These are phyloP conservation scores for Cantharellus cinnabarinus DNA, from an alignment of 768 basidiomycete species.

Conservation along the genomic window DNA sequence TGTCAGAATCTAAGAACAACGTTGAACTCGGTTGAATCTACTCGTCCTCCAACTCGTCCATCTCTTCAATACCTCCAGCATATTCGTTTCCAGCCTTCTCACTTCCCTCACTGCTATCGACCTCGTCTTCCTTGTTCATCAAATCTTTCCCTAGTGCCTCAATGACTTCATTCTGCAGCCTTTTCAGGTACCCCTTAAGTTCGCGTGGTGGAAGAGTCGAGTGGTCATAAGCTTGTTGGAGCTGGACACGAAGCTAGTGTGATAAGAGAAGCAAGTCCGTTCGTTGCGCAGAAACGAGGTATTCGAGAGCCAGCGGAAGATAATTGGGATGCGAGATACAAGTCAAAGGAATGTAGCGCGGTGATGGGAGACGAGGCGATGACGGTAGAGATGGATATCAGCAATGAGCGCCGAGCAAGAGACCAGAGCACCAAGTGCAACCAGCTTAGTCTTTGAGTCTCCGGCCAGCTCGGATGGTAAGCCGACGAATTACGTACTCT, in stretches of 20 bases:
- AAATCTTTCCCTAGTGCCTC: constrained; percentile 27
- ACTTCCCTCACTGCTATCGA: no score
- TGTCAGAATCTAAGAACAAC: no score
- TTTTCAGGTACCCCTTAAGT: constrained; percentile 38
- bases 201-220: constrained; percentile 58
- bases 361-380: neutral
- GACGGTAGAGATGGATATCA: neutral
- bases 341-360: neutral
- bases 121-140: no score
- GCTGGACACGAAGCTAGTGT: constrained; percentile 48
- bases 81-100: no score
- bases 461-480: neutral
- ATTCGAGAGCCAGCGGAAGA: neutral
- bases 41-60: no score
- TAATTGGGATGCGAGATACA: neutral
- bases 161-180: constrained; percentile 52
- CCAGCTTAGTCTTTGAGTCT: neutral
- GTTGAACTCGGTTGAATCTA: no score
- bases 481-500: constrained; percentile 24
- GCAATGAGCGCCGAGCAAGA: neutral
- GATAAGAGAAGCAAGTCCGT: neutral
- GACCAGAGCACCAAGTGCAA: neutral
- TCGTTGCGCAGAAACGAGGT: neutral
- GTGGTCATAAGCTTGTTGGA: constrained; percentile 50
- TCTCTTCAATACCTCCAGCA: no score